Evolutionary conservation across 1,284 basidiomycete species (phyloP).

Genomic region (Omphalotus olearius): DNA sequence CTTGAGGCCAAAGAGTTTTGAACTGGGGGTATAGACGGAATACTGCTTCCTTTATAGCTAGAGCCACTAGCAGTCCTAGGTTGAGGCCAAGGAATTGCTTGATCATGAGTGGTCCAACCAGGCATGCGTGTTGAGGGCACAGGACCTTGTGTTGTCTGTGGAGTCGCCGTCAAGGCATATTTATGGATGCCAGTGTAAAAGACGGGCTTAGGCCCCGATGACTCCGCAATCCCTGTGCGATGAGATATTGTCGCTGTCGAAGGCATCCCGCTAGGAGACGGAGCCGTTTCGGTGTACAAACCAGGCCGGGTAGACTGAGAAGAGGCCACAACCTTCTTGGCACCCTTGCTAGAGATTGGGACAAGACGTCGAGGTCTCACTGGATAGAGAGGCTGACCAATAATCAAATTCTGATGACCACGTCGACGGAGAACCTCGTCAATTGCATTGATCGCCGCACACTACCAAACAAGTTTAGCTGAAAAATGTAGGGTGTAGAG

Average conservation of each 20-base stretch:
- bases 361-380: conserved; percentile 30
- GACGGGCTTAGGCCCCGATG: neutral
- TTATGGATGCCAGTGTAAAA: neutral
- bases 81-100: no score
- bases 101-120: no score
- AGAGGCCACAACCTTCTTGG: neutral
- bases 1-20: no score
- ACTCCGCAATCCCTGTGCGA: neutral
- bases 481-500: neutral
- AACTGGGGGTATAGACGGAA: no score
- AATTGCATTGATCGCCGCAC: conserved; percentile 59
- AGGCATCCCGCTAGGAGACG: neutral
- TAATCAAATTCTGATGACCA: conserved; percentile 50
- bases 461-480: conserved; percentile 32
- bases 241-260: neutral
- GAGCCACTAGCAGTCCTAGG: no score
- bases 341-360: conserved; percentile 16
- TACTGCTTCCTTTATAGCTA: no score
- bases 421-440: conserved; percentile 54
- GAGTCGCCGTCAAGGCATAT: no score
- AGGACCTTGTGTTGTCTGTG: neutral
- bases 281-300: neutral
- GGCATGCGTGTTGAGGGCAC: no score
- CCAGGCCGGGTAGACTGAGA: neutral
- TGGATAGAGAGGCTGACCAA: conserved; percentile 57